phyloP scores from a whole-genome alignment of 2,329 filamentous ascomycete genomes.

The Fonsecaea erecta region DNA sequence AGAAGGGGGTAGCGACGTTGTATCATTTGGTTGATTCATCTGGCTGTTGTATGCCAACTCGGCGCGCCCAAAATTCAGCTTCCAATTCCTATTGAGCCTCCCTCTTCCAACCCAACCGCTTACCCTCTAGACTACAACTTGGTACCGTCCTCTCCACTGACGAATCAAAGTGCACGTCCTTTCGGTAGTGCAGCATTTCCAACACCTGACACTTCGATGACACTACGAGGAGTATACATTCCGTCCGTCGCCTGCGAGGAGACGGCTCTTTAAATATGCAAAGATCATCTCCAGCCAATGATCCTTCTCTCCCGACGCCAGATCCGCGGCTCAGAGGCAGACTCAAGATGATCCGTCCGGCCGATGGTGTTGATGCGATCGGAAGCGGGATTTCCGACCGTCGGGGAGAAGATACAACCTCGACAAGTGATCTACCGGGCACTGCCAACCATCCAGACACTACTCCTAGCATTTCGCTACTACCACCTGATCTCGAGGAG shows the following conservation, averaged over 20 bases:
- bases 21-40: background rate
- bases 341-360: background rate
- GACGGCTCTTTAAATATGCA: background rate
- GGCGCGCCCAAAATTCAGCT: background rate
- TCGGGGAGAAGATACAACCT: background rate
- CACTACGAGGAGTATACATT: background rate
- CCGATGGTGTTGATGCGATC: background rate
- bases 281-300: background rate
- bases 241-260: too few relatives aligned
- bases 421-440: background rate
- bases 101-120: background rate
- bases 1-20: background rate
- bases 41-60: background rate
- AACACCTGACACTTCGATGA: background rate
- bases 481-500: conserved; percentile 1
- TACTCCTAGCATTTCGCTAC: background rate
- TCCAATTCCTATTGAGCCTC: background rate
- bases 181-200: background rate
- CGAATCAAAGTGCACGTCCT: too few relatives aligned
- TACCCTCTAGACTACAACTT: background rate
- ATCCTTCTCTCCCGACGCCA: background rate
- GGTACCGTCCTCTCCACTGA: background rate
- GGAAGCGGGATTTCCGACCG: background rate
- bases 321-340: conserved; percentile 23
- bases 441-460: background rate